These are phyloP conservation scores for Oryza rufipogon DNA, from an alignment of 176 grass and related monocot genomes.

Conservation along the genomic window DNA sequence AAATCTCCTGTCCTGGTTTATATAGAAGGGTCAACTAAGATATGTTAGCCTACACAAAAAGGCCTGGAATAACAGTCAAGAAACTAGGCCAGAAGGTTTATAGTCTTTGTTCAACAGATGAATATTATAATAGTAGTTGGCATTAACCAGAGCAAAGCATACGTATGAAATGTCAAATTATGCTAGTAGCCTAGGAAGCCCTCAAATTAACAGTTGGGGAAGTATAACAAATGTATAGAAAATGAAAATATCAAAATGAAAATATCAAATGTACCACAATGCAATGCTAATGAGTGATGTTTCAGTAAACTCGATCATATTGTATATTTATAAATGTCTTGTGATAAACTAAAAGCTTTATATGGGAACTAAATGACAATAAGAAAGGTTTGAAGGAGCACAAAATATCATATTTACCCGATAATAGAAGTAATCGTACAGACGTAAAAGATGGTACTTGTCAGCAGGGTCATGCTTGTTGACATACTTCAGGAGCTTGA, in stretches of 20 bases:
- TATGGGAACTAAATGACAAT: slow-evolving; percentile 16
- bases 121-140: background rate
- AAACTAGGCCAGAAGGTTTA: slow-evolving; percentile 19
- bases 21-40: slow-evolving; percentile 1
- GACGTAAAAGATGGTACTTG: slow-evolving; percentile 89
- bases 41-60: slow-evolving; percentile 11
- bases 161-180: background rate
- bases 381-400: slow-evolving; percentile 7
- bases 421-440: slow-evolving; percentile 99
- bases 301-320: slow-evolving; percentile 15
- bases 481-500: slow-evolving; percentile 99
- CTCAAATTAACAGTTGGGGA: background rate
- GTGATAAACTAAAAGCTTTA: slow-evolving; percentile 14
- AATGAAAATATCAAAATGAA: slow-evolving; percentile 17
- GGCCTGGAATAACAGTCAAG: background rate
- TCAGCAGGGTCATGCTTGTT: slow-evolving; percentile 97
- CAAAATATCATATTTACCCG: slow-evolving; percentile 64
- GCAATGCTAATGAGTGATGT: slow-evolving; percentile 3
- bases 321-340: slow-evolving; percentile 1
- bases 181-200: background rate
- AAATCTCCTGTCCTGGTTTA: background rate
- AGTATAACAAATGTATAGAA: slow-evolving; percentile 2
- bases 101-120: slow-evolving; percentile 1
- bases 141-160: slow-evolving; percentile 18
- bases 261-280: slow-evolving; percentile 15